These are phyloP conservation scores for Plasmodium malariae DNA, from an alignment of 169 alveolate genomes.

Conservation along the genomic window DNA sequence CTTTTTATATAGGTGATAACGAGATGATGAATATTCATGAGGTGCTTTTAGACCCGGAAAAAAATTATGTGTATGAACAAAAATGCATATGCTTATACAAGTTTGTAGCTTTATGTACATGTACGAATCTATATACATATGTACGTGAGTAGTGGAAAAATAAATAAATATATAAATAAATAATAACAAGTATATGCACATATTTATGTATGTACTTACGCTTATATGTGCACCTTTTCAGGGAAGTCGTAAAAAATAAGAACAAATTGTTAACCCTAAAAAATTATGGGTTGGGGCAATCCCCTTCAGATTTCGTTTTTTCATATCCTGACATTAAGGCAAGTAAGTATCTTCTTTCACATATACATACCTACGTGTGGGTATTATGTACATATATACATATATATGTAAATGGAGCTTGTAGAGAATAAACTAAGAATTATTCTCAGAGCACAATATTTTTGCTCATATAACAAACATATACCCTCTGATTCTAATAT, in stretches of 20 bases:
- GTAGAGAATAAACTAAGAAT: too few relatives aligned
- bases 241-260: conserved; percentile 63
- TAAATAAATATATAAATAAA: too few relatives aligned
- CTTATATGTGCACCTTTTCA: not conserved
- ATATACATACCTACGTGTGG: too few relatives aligned
- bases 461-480: too few relatives aligned
- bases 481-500: too few relatives aligned
- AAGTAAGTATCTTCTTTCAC: conserved; percentile 21
- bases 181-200: too few relatives aligned
- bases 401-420: too few relatives aligned
- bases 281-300: conserved; percentile 57
- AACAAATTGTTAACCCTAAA: conserved; percentile 54
- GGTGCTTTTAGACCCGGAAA: conserved; percentile 61
- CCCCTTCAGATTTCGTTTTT: conserved; percentile 39
- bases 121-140: not conserved
- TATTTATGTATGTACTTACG: too few relatives aligned
- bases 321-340: conserved; percentile 68
- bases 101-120: not conserved
- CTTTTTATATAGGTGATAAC: conserved; percentile 12
- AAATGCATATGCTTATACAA: not conserved
- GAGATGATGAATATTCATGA: not conserved
- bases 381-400: too few relatives aligned
- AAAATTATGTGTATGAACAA: conserved; percentile 31
- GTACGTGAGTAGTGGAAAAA: not conserved
- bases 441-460: too few relatives aligned